A percentile compares a stretch with the other conserved stretches of the same genome.
phyloP scores from a whole-genome alignment of 2,329 filamentous ascomycete species.

The Ceratocystis diversiconidia region DNA sequence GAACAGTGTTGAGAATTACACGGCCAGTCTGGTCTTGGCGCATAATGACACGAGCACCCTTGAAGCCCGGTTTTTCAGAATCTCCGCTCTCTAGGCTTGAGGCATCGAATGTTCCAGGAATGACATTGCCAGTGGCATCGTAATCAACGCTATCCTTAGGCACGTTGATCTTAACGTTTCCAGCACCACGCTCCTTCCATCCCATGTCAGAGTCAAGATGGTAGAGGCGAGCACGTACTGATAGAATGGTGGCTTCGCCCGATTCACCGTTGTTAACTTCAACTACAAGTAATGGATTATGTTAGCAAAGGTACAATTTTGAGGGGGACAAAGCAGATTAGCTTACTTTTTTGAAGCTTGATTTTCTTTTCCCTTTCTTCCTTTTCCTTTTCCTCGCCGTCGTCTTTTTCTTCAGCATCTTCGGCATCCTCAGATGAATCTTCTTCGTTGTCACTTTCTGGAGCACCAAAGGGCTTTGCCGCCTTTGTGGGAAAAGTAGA shows the following conservation, averaged over 20 bases:
- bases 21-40: slow-evolving; percentile 79
- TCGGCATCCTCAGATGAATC: slow-evolving; percentile 28
- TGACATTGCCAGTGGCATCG: slow-evolving; percentile 36
- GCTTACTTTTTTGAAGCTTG: slow-evolving; percentile 56
- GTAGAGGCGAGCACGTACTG: slow-evolving; percentile 73
- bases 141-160: slow-evolving; percentile 42
- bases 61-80: slow-evolving; percentile 23
- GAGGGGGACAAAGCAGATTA: not conserved
- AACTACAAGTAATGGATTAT: slow-evolving; percentile 31
- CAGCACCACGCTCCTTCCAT: slow-evolving; percentile 83
- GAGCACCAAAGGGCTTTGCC: slow-evolving; percentile 62
- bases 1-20: slow-evolving; percentile 70
- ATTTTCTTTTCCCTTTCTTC: slow-evolving; percentile 28
- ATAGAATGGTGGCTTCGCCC: slow-evolving; percentile 60
- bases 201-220: slow-evolving; percentile 55
- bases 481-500: slow-evolving; percentile 41
- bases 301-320: not conserved
- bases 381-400: slow-evolving; percentile 39
- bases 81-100: slow-evolving; percentile 29
- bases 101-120: slow-evolving; percentile 41
- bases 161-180: slow-evolving; percentile 73
- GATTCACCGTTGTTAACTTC: slow-evolving; percentile 75
- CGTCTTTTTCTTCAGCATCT: slow-evolving; percentile 33
- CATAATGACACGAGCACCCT: slow-evolving; percentile 65
- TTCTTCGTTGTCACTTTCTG: slow-evolving; percentile 49